These are phyloP conservation scores for Ustilago esculenta DNA, from an alignment of 1,284 basidiomycete genomes.

Conservation along the genomic window DNA sequence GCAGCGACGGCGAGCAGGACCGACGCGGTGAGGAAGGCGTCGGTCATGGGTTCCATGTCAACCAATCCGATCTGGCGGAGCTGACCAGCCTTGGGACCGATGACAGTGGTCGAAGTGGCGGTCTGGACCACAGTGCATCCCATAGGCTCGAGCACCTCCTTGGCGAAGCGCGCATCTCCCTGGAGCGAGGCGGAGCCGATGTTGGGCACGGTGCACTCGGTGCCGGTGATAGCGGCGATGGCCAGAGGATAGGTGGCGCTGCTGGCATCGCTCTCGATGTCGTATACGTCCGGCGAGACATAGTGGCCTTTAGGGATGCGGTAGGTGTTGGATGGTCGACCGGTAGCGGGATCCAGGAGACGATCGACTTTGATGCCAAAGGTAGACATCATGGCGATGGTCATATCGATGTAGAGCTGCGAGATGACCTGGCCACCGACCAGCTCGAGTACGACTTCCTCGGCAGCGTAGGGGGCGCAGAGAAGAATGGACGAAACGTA, in stretches of 20 bases:
- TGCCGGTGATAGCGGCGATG: constrained; percentile 94
- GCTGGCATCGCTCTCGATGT: constrained; percentile 94
- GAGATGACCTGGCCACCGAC: constrained; percentile 94
- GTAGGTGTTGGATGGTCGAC: constrained; percentile 77
- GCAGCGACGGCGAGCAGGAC: constrained; percentile 81
- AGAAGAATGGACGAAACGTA: constrained; percentile 97
- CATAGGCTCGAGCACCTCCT: constrained; percentile 91
- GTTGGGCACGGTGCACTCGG: constrained; percentile 88
- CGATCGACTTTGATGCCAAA: constrained; percentile 86
- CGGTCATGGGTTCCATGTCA: constrained; percentile 99
- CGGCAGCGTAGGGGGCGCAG: constrained; percentile 89
- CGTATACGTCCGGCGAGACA: constrained; percentile 79
- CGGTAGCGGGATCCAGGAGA: constrained; percentile 74
- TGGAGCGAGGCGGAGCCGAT: constrained; percentile 91
- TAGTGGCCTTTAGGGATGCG: constrained; percentile 86
- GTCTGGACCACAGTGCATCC: constrained; percentile 92
- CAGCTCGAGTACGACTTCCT: constrained; percentile 86
- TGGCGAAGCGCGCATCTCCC: constrained; percentile 94
- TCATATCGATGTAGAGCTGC: constrained; percentile 99
- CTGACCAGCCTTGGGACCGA: constrained; percentile 82
- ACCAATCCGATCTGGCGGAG: constrained; percentile 85
- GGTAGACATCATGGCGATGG: constrained; percentile 95
- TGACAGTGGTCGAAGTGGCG: constrained; percentile 87
- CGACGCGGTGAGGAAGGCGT: constrained; percentile 95
- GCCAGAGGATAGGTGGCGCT: constrained; percentile 97